Conservation (phyloP, 805 yeast species). For the Zygotorulaspora sp. region DNA sequence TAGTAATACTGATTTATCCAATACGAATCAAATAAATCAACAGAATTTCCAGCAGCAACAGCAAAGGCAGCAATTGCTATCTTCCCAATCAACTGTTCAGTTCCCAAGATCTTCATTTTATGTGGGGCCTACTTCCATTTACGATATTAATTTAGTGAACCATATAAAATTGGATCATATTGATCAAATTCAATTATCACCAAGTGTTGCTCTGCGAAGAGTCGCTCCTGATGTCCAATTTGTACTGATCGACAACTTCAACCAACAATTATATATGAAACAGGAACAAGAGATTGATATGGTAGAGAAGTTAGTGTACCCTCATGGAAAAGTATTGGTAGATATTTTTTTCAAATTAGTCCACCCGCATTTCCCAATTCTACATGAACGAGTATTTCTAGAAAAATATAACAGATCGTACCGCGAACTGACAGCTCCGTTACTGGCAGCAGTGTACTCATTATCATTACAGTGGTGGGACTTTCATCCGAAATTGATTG, state of each 20-base stretch:
- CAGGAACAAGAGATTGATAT: slow-evolving; percentile 77
- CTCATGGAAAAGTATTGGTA: slow-evolving; percentile 79
- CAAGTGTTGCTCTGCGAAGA: slow-evolving; percentile 63
- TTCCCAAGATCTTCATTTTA: slow-evolving; percentile 86
- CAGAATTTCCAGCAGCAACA: slow-evolving; percentile 4
- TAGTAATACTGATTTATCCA: slow-evolving; percentile 3
- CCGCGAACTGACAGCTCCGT: slow-evolving; percentile 85
- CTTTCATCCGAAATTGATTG: slow-evolving; percentile 58
- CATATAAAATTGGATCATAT: slow-evolving; percentile 60
- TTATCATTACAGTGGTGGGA: slow-evolving; percentile 95
- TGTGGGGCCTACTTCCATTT: slow-evolving; percentile 83
- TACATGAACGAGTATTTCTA: slow-evolving; percentile 85
- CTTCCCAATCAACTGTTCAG: slow-evolving; percentile 42
- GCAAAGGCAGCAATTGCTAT: slow-evolving; percentile 3
- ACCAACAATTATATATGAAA: slow-evolving; percentile 59
- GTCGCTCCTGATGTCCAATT: slow-evolving; percentile 77
- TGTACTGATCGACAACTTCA: slow-evolving; percentile 72
- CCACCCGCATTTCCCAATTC: slow-evolving; percentile 87
- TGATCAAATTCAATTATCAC: slow-evolving; percentile 74
- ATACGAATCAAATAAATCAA: slow-evolving; percentile 6
- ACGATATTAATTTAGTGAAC: slow-evolving; percentile 67
- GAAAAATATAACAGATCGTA: slow-evolving; percentile 90
- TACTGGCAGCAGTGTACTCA: slow-evolving; percentile 84
- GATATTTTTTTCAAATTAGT: slow-evolving; percentile 78
- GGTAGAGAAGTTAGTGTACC: slow-evolving; percentile 82